phyloP scores from a whole-genome alignment of 1,284 basidiomycete genomes.

The Sporisorium iseilematis-ciliati region DNA sequence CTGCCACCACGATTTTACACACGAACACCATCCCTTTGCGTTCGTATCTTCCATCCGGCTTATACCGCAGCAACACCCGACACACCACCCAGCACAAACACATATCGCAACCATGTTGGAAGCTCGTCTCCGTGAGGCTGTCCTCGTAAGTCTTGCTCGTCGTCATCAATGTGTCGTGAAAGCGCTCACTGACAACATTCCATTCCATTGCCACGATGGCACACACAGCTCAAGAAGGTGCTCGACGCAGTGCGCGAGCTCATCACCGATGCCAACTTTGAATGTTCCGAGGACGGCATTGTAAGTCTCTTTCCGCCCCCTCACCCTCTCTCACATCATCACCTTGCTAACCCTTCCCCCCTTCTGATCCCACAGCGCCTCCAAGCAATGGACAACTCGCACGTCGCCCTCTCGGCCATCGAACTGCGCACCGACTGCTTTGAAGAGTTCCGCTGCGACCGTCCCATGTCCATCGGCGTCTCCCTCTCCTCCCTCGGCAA shows the following conservation, averaged over 20 bases:
- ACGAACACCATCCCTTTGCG: not conserved
- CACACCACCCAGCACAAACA: not conserved
- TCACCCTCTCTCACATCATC: no score
- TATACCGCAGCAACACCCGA: not conserved
- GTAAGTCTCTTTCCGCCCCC: slow-evolving; percentile 72
- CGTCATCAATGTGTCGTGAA: not conserved
- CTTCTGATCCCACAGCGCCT: slow-evolving; percentile 48
- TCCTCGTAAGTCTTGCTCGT: slow-evolving; percentile 44
- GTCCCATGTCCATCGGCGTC: slow-evolving; percentile 81
- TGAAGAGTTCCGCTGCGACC: slow-evolving; percentile 85
- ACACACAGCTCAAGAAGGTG: slow-evolving; percentile 66
- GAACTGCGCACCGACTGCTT: slow-evolving; percentile 73
- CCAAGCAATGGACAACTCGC: slow-evolving; percentile 99
- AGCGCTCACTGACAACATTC: not conserved
- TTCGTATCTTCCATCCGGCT: not conserved
- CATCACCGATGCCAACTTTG: slow-evolving; percentile 97
- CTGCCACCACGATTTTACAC: not conserved
- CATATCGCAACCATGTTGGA: slow-evolving; percentile 54
- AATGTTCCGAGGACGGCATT: slow-evolving; percentile 94
- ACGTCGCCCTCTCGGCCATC: slow-evolving; percentile 94
- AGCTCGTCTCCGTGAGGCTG: slow-evolving; percentile 60
- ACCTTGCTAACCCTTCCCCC: no score
- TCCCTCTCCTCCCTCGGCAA: slow-evolving; percentile 87
- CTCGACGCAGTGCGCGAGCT: slow-evolving; percentile 89
- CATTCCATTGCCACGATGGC: not conserved